Evolutionary conservation across 1,284 basidiomycete species (phyloP).

Genomic region (Cryptococcus wingfieldii): DNA sequence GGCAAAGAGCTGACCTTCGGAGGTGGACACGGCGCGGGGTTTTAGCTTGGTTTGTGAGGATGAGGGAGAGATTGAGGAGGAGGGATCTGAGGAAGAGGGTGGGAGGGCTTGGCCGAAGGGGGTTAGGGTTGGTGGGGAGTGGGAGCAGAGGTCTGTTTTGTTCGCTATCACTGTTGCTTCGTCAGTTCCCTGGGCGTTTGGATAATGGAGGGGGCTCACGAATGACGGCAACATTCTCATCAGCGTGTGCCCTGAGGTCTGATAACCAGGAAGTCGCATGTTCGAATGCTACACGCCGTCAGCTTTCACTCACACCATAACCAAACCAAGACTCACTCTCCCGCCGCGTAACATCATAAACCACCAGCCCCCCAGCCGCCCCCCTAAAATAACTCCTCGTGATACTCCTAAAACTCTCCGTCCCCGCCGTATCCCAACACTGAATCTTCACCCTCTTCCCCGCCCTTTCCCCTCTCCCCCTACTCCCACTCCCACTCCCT

Average conservation of each 20-base stretch:
- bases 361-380: conserved; percentile 84
- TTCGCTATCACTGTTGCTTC: conserved; percentile 37
- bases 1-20: conserved; percentile 38
- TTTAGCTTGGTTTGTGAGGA: conserved; percentile 11
- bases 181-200: neutral
- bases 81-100: conserved; percentile 3
- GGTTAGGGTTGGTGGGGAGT: conserved; percentile 22
- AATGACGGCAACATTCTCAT: conserved; percentile 45
- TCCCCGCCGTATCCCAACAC: conserved; percentile 48
- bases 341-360: conserved; percentile 88
- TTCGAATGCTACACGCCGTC: conserved; percentile 23
- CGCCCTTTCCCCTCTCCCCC: neutral
- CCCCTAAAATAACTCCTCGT: conserved; percentile 94
- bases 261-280: conserved; percentile 43
- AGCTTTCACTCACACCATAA: neutral
- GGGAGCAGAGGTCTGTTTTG: conserved; percentile 43
- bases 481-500: no score
- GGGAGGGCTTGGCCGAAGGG: conserved; percentile 28
- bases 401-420: conserved; percentile 56
- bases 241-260: conserved; percentile 39
- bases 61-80: conserved; percentile 9
- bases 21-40: conserved; percentile 26
- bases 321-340: conserved; percentile 29
- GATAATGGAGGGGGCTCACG: conserved; percentile 18
- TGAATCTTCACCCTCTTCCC: conserved; percentile 46